Conservation (phyloP, 2,329 filamentous ascomycete genomes). For the Dothideomycetes sp. region DNA sequence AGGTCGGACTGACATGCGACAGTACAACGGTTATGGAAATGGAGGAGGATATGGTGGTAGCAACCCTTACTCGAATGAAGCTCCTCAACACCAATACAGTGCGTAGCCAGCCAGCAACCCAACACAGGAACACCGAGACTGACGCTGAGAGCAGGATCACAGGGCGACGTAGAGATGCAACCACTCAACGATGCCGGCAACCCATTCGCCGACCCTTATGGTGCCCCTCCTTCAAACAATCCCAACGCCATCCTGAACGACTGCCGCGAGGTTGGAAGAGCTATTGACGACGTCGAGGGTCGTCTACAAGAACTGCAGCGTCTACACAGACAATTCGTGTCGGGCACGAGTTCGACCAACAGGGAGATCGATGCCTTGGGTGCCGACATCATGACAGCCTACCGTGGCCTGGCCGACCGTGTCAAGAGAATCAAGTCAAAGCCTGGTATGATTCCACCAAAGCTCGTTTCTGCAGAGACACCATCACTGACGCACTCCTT, state of each 20-base stretch:
- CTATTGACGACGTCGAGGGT: slow-evolving; percentile 63
- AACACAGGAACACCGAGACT: slow-evolving; percentile 12
- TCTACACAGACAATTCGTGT: slow-evolving; percentile 63
- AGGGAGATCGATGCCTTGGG: slow-evolving; percentile 62
- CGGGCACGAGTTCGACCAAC: slow-evolving; percentile 55
- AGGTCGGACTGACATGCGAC: slow-evolving; percentile 9
- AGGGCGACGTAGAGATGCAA: slow-evolving; percentile 59
- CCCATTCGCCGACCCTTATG: slow-evolving; percentile 21
- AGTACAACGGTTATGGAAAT: slow-evolving; percentile 36
- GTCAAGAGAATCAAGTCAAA: slow-evolving; percentile 76
- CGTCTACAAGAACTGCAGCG: slow-evolving; percentile 63
- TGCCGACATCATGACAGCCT: slow-evolving; percentile 72
- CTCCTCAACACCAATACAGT: slow-evolving; percentile 25
- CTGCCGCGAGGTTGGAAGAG: slow-evolving; percentile 69
- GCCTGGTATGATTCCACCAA: slow-evolving; percentile 23
- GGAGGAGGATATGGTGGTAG: slow-evolving; percentile 43
- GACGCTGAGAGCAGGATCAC: slow-evolving; percentile 24
- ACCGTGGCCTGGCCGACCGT: slow-evolving; percentile 68
- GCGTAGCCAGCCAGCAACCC: slow-evolving; percentile 1
- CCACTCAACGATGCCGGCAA: slow-evolving; percentile 44
- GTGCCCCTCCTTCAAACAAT: slow-evolving; percentile 36
- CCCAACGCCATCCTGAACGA: slow-evolving; percentile 76
- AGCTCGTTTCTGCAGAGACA: not conserved
- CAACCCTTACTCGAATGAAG: slow-evolving; percentile 42
- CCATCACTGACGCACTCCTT: not conserved